Evolutionary conservation across 2,329 filamentous ascomycete species (phyloP), one percentile per base, ranked within the genome.

Genomic region (Phialophora tarda): DNA sequence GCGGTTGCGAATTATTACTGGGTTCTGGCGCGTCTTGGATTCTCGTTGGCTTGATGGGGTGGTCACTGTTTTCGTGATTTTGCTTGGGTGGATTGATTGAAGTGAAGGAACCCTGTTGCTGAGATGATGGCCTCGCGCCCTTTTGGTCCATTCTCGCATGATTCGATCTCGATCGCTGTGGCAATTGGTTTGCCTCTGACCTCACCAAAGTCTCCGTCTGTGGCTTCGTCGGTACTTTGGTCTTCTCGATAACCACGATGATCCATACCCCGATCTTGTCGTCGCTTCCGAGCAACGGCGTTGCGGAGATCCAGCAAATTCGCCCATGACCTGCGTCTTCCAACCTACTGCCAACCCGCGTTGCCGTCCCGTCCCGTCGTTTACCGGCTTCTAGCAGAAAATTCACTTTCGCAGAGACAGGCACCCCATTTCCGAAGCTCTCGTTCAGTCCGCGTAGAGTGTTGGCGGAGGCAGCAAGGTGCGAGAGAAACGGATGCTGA

Each of bases 231-330:
- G 59, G 51, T 24, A 64, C 65, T 54, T 64, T 68, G 1, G 32
- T 62, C 44, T 78, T 75, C 62, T 82, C 80, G 0, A 81, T 78
- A 72, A 82, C 75, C 3, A 82, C 78, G 2, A 81, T 73, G 79
- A 82, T 82, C 80, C 80, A 82, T 1, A 82, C 80, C 5, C 80
- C 80, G 14, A 82, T 77, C 51, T 73, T 74, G 32, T 79, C 78
- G 63, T 82, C 79, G 23, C 72, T 74, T 5, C 79, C 80, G 11
- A 81, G 67, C 10, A 82, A 64, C 1, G 80, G 80, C 21, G 80
- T 82, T 63, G 79, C 81, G 58, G 81, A 80, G 6, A 82, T 75
- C 77, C 80, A 82, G 48, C 79, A 75, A 24, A 75, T 56, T 60
- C 64, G 64, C 23, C 64, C 62, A 12, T 62, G 62, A 28, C 67